Evolutionary conservation across 1,284 basidiomycete species (phyloP), one percentile per base, ranked within the genome.

Genomic region (Puccinia hordei): DNA sequence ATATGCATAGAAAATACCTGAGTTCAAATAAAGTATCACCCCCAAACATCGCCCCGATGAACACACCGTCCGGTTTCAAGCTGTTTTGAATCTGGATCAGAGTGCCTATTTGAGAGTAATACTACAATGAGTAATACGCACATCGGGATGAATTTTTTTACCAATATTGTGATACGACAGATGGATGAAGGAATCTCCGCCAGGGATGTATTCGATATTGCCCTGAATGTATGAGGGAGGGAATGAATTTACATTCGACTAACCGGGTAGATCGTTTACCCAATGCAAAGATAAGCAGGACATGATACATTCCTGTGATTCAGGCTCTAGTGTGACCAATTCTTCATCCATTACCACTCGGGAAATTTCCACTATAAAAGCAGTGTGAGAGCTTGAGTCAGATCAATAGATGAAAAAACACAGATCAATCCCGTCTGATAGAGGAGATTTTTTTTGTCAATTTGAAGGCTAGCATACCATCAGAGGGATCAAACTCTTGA

Each of bases 21-120:
- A 99, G 88, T 87, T 99, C 97, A 84, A 98, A 99, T 0, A 99
- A 88, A 0, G 95, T 97, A 82, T 99, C 97, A 9, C 97, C 96
- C 24, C 97, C 97, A 81, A 97, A 90, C 87, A 99, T 92, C 10
- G 95, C 94, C 27, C 92, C 95, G 19, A 99, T 88, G 84, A 99
- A 98, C 41, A 98, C 90, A 0, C 96, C 97, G 85, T 99, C 97
- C 0, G 95, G 94, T 84, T 91, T 89, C 19, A 99, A 87, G 2
- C 92, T 90, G 85, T 94, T 91, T 83, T 90, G 90, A 81, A 98
- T 93, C 85, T 99, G 97, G 15, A 95, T 89, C 35, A 99, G 89
- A 0, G 91, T 88, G n/a, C 94, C 95, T 92, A 77, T 12, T 53
- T 71, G 12, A 9, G 22, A 38, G 9, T 3, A 65, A 38, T 15